phyloP scores from a whole-genome alignment of 441 rosid species.

The Metrosideros polymorpha region DNA sequence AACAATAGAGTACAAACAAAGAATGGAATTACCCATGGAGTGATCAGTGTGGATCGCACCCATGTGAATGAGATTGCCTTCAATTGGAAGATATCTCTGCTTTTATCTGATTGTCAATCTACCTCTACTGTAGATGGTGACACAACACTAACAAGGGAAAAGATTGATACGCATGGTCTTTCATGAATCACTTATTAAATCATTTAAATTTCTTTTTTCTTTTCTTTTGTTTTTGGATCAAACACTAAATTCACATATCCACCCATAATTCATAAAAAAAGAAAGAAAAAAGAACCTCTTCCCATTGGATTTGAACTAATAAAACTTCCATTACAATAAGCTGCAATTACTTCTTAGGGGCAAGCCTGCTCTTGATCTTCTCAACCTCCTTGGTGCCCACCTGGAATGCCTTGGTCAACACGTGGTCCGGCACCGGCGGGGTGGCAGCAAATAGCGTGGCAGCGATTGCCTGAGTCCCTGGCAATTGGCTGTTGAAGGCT shows the following conservation, averaged over 20 bases:
- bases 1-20: neutral
- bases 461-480: slow-evolving; percentile 34
- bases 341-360: neutral
- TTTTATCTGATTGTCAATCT: neutral
- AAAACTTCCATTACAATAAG: neutral
- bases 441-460: neutral
- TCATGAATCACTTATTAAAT: neutral
- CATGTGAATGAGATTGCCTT: neutral
- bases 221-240: neutral
- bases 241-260: neutral
- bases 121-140: neutral
- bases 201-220: neutral
- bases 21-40: neutral
- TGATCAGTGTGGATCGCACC: neutral
- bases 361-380: slow-evolving; percentile 3
- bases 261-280: neutral
- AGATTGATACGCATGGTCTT: neutral
- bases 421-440: neutral
- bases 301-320: neutral
- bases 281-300: neutral
- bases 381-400: slow-evolving; percentile 1
- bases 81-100: neutral
- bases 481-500: slow-evolving; percentile 49
- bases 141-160: neutral
- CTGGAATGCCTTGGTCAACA: slow-evolving; percentile 1